These are phyloP conservation scores for Barbatosphaeria neglecta DNA, from an alignment of 495 filamentous ascomycete genomes.

Conservation along the genomic window DNA sequence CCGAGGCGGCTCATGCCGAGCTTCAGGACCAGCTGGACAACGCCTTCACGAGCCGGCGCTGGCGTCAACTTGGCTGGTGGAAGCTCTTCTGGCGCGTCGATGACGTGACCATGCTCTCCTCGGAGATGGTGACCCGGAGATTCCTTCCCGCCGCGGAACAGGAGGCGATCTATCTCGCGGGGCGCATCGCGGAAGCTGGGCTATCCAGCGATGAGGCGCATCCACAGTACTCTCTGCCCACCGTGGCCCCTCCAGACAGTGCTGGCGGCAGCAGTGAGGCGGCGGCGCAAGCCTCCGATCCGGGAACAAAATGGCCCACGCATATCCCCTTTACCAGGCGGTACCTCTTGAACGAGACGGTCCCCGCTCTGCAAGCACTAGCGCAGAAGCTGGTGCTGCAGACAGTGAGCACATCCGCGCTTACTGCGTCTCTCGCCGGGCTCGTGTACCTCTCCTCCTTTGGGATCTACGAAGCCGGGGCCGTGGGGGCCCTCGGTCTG, in stretches of 20 bases:
- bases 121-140: constrained; percentile 59
- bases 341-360: constrained; percentile 47
- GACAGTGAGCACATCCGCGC: constrained; percentile 53
- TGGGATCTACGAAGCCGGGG: constrained; percentile 61
- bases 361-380: constrained; percentile 67
- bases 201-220: constrained; percentile 1
- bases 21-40: constrained; percentile 63
- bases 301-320: constrained; percentile 21
- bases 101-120: constrained; percentile 71
- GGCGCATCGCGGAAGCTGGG: constrained; percentile 58
- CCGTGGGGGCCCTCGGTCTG: constrained; percentile 66
- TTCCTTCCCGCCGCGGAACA: constrained; percentile 69
- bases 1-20: constrained; percentile 69
- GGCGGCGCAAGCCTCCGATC: neutral
- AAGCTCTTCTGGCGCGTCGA: constrained; percentile 91
- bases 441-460: constrained; percentile 55
- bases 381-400: constrained; percentile 69
- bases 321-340: constrained; percentile 47
- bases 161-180: constrained; percentile 66
- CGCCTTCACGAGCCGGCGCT: constrained; percentile 57
- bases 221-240: constrained; percentile 7
- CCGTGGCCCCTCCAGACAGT: neutral
- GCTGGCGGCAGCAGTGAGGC: neutral
- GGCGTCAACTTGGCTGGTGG: constrained; percentile 80
- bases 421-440: constrained; percentile 51